Percentiles rank a stretch among this genome's conserved stretches.
phyloP scores from a whole-genome alignment of 371 early-diverging fungal genomes.

The Capillidium heterosporum region DNA sequence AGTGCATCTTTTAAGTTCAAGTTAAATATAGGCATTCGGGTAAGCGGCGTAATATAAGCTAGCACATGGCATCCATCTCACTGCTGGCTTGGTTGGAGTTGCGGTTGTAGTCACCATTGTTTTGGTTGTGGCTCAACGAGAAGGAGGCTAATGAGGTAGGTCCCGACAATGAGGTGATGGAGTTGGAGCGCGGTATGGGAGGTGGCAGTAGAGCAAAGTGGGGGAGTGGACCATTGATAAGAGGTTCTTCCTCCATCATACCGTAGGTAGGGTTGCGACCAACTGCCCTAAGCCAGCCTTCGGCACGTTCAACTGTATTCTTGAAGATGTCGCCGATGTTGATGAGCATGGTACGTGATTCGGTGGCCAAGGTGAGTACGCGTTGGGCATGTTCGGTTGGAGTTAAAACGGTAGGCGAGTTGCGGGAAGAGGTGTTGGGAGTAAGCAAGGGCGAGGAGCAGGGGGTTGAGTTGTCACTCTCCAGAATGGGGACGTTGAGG shows the following conservation, averaged over 20 bases:
- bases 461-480: conserved; percentile 9
- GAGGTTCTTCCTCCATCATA: neutral
- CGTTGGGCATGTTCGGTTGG: conserved; percentile 37
- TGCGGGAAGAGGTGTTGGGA: conserved; percentile 5
- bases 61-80: conserved; percentile 1
- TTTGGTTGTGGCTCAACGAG: neutral
- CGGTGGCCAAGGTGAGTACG: conserved; percentile 57
- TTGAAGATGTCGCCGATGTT: conserved; percentile 62
- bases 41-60: too few species aligned
- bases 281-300: conserved; percentile 44
- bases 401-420: conserved; percentile 10
- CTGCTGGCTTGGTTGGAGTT: neutral
- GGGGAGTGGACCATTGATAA: neutral
- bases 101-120: neutral
- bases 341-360: conserved; percentile 63
- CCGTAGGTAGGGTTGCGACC: conserved; percentile 16
- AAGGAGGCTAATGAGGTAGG: neutral
- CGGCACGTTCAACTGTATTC: conserved; percentile 61
- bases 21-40: too few species aligned
- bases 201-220: neutral
- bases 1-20: too few species aligned
- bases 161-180: too few species aligned
- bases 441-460: conserved; percentile 5
- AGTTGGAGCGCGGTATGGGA: neutral
- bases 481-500: conserved; percentile 20